Base-by-base conservation (phyloP, 225 moss, liverwort and hornwort genomes). In the Sphagnum contortum region DNA sequence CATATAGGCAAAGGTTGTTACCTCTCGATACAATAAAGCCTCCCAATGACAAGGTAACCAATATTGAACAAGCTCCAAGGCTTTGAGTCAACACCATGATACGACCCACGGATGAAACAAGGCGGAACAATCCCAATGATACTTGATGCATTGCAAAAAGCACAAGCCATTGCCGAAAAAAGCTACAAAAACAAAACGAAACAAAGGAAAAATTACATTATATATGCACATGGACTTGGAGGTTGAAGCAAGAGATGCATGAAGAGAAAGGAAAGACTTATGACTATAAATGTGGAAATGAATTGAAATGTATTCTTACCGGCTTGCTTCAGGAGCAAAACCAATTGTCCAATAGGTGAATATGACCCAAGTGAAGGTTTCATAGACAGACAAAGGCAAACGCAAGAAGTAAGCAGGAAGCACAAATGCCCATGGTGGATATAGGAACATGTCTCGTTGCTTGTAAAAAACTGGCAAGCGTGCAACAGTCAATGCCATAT, bases 81-180 rank as follows among this genome's bases (percentile, higher is more conserved):
- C 91, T 89, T 45, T 96, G 88, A 50, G 95, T 87, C 7, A 92
- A 62, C 49, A 96, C 81, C 84, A 83, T 84, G 0, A 80, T 79
- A 5, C 94, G 84, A 45, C 83, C 77, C 55, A 94, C 64, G 0
- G 94, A 83, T 47, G 85, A 91, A 47, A 94, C 75, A 9, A 82
- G 62, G 46, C 91, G 87, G 49, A 94, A 94, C 46, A 94, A 61
- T 0, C 83, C 87, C 3, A 91, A 58, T 46, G 94, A 87, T 91
- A 91, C 89, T 72, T 94, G 94, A 72, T 94, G 94, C 80, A 91
- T 79, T n/a, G 79, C 62, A 62, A 94, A 83, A 63, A 94, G 69
- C 49, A 94, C 73, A 50, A 94, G 13, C 68, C 81, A 71, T 0
- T 91, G 89, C 57, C 88, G 83, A 48, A 94, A 94, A 68, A 94